Evolutionary conservation across 176 grass and related monocot species (phyloP), one percentile per base, ranked within the genome.

Genomic region (Zizania latifolia): DNA sequence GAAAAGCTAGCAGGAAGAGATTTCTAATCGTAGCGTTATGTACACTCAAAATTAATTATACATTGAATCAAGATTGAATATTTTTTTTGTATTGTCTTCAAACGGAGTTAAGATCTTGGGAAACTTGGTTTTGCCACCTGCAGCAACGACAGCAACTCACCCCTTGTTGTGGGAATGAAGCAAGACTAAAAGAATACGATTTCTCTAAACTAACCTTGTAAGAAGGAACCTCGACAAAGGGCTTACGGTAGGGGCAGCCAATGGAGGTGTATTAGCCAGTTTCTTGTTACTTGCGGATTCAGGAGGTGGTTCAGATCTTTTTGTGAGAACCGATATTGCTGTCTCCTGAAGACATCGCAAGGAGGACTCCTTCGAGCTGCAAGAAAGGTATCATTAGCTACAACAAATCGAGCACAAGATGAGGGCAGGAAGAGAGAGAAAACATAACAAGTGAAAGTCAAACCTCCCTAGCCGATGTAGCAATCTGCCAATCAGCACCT

Each of bases 61-160:
- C 85, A 89, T 74, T 40, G 43, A 45, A 82, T 72, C 82, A 82
- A 80, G 60, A 78, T 57, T 43, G 40, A 61, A 71, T 62, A 40
- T n/a, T n/a, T n/a, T 27, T 60, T 65, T 72, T 71, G 69, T 60
- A 77, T 37, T 63, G 24, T 27, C 32, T 60, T 92, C 91, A 99
- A 53, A 93, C 87, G 8, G 89, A 82, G 77, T 87, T 95, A 54
- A 99, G 91, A 75, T 99, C 92, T 73, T 92, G 89, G 1, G 96
- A 99, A 75, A 95, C 92, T 85, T 99, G 96, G 70, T 65, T 92
- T 80, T 92, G 96, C 96, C 96, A 95, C 84, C 96, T 95, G 82
- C 79, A 85, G 54, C 53, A 73, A 48, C 37, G 39, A 75, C 48
- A 80, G 28, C 37, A 62, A 43, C 8, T 85, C 32, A 56, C 48